Conservation (phyloP, 164 flowering plant species). For the Saururus chinensis region DNA sequence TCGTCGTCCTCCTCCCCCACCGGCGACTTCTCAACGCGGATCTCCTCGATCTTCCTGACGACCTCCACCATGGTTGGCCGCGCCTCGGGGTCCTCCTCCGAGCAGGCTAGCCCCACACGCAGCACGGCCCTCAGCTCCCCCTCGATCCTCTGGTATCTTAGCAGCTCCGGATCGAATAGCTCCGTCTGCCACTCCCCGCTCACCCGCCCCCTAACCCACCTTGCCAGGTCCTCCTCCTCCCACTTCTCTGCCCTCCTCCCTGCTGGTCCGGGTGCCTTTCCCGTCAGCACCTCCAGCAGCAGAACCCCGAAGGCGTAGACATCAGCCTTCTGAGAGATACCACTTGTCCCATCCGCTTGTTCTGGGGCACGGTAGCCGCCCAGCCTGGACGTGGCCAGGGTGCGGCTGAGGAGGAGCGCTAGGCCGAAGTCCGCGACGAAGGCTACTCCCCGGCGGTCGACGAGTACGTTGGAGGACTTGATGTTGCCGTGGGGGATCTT, state of each 20-base stretch:
- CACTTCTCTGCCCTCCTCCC: constrained; percentile 19
- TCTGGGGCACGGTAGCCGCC: constrained; percentile 96
- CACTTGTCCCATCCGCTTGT: constrained; percentile 48
- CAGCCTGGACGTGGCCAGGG: constrained; percentile 64
- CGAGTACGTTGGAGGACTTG: constrained; percentile 75
- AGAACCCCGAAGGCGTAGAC: constrained; percentile 85
- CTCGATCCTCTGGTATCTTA: constrained; percentile 90
- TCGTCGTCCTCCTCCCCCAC: constrained; percentile 61
- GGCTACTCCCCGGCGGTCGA: constrained; percentile 82
- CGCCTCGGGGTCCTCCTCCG: constrained; percentile 59
- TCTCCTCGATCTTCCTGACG: constrained; percentile 79
- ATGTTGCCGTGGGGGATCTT: constrained; percentile 89
- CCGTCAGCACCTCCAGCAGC: constrained; percentile 79
- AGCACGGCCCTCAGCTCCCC: constrained; percentile 89
- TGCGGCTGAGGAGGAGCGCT: constrained; percentile 66
- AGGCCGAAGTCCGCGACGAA: constrained; percentile 88
- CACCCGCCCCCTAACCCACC: constrained; percentile 88
- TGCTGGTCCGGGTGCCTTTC: constrained; percentile 51
- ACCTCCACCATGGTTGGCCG: constrained; percentile 84
- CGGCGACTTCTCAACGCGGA: constrained; percentile 88
- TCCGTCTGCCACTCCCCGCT: constrained; percentile 96
- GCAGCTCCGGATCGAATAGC: constrained; percentile 81
- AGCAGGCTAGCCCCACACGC: constrained; percentile 80
- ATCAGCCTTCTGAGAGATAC: constrained; percentile 74
- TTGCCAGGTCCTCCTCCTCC: constrained; percentile 53